A percentile compares a stretch with the other conserved stretches of the same genome.
Conservation (phyloP, 805 yeast genomes). For the Kregervanrija pseudodelftensis region DNA sequence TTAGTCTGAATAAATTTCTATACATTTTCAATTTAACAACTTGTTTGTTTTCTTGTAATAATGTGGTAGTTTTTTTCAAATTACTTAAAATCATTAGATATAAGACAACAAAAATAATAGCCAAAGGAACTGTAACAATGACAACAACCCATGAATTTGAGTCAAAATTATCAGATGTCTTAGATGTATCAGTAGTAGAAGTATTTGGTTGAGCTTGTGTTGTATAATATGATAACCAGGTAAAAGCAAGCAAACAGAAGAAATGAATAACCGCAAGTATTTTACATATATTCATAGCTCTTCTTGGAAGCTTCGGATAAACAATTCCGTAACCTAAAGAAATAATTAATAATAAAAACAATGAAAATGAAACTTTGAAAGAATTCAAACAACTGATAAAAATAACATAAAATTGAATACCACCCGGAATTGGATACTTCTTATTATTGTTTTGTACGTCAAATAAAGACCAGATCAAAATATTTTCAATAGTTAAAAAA, state of each 20-base stretch:
- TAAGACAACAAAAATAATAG: conserved; percentile 60
- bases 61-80: conserved; percentile 64
- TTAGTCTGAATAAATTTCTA: conserved; percentile 65
- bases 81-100: conserved; percentile 71
- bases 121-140: conserved; percentile 63
- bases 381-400: conserved; percentile 76
- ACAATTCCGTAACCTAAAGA: conserved; percentile 94
- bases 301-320: conserved; percentile 71
- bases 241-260: conserved; percentile 44
- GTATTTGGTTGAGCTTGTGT: conserved; percentile 27
- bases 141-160: conserved; percentile 40
- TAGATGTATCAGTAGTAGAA: conserved; percentile 26
- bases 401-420: conserved; percentile 65
- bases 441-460: conserved; percentile 63
- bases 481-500: conserved; percentile 76
- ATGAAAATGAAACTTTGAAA: conserved; percentile 76
- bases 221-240: conserved; percentile 36
- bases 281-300: conserved; percentile 65
- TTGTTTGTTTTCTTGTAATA: conserved; percentile 80
- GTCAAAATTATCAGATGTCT: conserved; percentile 43
- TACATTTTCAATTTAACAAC: conserved; percentile 85
- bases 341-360: conserved; percentile 78
- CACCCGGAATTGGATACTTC: conserved; percentile 27
- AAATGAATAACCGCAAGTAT: conserved; percentile 52
- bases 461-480: conserved; percentile 86